Base-by-base conservation (phyloP, 2,329 filamentous ascomycete species). In the Pseudopithomyces maydicus region DNA sequence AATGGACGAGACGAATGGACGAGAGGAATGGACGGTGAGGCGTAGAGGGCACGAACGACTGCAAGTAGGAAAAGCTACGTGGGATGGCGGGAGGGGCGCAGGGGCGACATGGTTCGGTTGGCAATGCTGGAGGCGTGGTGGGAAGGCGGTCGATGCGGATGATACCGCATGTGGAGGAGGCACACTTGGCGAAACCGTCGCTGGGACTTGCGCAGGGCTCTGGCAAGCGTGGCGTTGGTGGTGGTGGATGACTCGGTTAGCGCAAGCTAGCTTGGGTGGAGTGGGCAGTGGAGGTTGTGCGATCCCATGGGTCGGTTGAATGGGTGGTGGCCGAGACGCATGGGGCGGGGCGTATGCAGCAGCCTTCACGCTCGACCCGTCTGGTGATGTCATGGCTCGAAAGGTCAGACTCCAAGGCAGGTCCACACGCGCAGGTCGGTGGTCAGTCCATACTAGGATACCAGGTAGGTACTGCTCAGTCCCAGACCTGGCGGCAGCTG, bases 401-500 rank as follows among this genome's bases (percentile, higher is more conserved):
- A 32, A 33, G 15, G 23, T 12, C 6, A 43, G 6, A 43, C 6
- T 20, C n/a, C 14, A 43, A 43, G 39, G 39, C 20, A 43, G 39
- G 39, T 43, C 39, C 6, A 43, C 7, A 39, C n/a, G n/a, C n/a
- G n/a, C n/a, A n/a, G n/a, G n/a, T n/a, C n/a, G 10, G 36, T n/a
- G 36, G n/a, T n/a, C n/a, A n/a, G n/a, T n/a, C n/a, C n/a, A n/a
- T n/a, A n/a, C n/a, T n/a, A n/a, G n/a, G n/a, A n/a, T n/a, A n/a
- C n/a, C n/a, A n/a, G n/a, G n/a, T n/a, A n/a, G n/a, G n/a, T n/a
- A n/a, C n/a, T n/a, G 39, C 35, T 63, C 62, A 74, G 62, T 75
- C 72, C 74, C 74, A 76, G 8, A 77, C 74, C 56, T 77, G 74
- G n/a, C 74, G 70, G 62, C 74, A 76, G 54, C 72, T 74, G 22